Conservation (phyloP, 2,329 filamentous ascomycete species). For the Pezicula rhizophila region DNA sequence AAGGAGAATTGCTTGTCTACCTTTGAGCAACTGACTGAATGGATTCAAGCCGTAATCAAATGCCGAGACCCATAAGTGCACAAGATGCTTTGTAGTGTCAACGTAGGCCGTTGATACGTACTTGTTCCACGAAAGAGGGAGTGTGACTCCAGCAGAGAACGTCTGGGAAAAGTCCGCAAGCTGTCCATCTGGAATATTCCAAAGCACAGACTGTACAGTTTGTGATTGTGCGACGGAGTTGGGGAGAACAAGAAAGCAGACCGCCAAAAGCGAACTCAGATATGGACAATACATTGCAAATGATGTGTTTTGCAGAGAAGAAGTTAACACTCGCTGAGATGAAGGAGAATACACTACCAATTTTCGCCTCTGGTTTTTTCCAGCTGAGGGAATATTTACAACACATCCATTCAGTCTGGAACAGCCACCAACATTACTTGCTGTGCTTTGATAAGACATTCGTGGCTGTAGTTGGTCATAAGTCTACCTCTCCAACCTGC, state of each 20-base stretch:
- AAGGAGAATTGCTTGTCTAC: background rate
- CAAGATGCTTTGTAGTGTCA: background rate
- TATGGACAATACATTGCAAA: background rate
- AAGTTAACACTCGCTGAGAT: no score
- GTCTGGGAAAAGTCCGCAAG: background rate
- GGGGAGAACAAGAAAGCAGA: background rate
- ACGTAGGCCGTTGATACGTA: background rate
- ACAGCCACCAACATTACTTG: no score
- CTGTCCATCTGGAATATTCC: background rate
- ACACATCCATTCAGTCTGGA: no score
- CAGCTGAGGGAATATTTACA: no score
- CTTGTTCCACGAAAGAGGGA: background rate
- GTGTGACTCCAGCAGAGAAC: background rate
- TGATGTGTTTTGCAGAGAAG: no score
- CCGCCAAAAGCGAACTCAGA: background rate
- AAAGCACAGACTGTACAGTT: background rate
- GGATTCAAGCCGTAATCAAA: background rate
- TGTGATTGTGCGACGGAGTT: background rate
- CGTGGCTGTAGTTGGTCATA: no score
- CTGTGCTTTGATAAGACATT: no score
- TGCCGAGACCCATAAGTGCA: background rate
- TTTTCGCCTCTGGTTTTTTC: no score
- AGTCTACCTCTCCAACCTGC: no score
- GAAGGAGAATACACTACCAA: no score
- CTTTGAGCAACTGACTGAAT: background rate